Percentiles rank a stretch among this genome's conserved stretches.
Evolutionary conservation across 495 filamentous ascomycete genomes (phyloP).

Genomic region (Penicillium lividum): DNA sequence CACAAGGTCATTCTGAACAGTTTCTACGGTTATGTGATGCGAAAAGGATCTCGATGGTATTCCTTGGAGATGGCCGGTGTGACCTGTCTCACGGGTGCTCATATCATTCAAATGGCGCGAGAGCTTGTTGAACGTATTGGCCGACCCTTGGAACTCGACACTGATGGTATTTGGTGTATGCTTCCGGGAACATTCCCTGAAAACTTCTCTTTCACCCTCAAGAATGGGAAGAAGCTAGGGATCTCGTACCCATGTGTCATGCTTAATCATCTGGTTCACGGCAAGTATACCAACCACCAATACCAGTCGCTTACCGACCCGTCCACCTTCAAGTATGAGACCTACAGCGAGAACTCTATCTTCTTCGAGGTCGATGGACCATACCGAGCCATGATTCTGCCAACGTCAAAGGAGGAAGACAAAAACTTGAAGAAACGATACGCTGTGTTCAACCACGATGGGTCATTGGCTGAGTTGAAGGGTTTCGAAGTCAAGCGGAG

Average conservation of each 20-base stretch:
- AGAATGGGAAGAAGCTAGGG: slow-evolving; percentile 90
- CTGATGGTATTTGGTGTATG: slow-evolving; percentile 99
- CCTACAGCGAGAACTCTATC: slow-evolving; percentile 96
- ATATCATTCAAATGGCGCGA: slow-evolving; percentile 96
- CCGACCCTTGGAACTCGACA: slow-evolving; percentile 94
- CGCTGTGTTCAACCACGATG: slow-evolving; percentile 98
- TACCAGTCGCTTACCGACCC: slow-evolving; percentile 88
- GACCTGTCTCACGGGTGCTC: slow-evolving; percentile 93
- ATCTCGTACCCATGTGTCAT: slow-evolving; percentile 99
- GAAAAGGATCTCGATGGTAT: slow-evolving; percentile 98
- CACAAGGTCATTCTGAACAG: slow-evolving; percentile 99
- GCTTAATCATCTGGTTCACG: slow-evolving; percentile 98
- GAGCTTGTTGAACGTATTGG: slow-evolving; percentile 93
- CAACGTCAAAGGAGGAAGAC: slow-evolving; percentile 97
- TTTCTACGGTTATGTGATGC: slow-evolving; percentile 99
- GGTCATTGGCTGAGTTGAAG: slow-evolving; percentile 93
- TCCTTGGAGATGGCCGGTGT: slow-evolving; percentile 99
- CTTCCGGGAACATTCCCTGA: slow-evolving; percentile 95
- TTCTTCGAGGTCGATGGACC: slow-evolving; percentile 99
- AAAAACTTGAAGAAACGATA: slow-evolving; percentile 99
- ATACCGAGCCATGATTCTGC: slow-evolving; percentile 95
- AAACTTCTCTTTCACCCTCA: slow-evolving; percentile 91
- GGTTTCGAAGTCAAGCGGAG: slow-evolving; percentile 97
- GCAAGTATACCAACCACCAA: slow-evolving; percentile 92
- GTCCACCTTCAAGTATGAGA: slow-evolving; percentile 83